A percentile compares a stretch with the other conserved stretches of the same genome.
Evolutionary conservation across 768 basidiomycete genomes (phyloP).

Genomic region (Leccinum pellstonianum): DNA sequence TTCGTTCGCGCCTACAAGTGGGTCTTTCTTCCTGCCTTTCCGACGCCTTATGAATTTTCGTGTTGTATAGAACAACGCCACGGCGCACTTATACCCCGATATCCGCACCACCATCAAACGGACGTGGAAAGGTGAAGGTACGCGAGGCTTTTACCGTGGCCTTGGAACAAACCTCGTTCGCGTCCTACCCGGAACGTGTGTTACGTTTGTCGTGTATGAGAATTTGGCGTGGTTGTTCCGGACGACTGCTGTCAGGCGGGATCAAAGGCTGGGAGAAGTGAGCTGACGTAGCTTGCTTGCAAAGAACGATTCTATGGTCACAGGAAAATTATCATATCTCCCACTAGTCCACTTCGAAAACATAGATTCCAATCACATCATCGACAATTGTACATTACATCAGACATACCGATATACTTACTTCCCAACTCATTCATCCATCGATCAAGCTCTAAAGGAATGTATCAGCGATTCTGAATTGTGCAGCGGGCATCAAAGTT

Average conservation of each 20-base stretch:
- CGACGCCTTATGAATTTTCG: not conserved
- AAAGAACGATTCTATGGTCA: not conserved
- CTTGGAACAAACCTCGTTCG: slow-evolving; percentile 92
- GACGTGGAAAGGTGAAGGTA: slow-evolving; percentile 80
- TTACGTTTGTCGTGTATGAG: slow-evolving; percentile 98
- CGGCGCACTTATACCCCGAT: slow-evolving; percentile 68
- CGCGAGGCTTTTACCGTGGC: slow-evolving; percentile 90
- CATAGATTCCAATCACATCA: not conserved
- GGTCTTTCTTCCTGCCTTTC: slow-evolving; percentile 13
- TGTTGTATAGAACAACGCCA: slow-evolving; percentile 58
- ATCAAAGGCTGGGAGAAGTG: slow-evolving; percentile 19
- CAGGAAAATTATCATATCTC: slow-evolving; percentile 9
- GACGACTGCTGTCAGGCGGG: slow-evolving; percentile 58
- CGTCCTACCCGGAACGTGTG: slow-evolving; percentile 94
- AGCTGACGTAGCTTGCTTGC: not conserved
- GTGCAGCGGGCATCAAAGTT: not conserved
- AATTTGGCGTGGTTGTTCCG: slow-evolving; percentile 82
- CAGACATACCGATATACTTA: not conserved
- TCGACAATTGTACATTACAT: slow-evolving; percentile 10
- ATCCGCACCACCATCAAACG: slow-evolving; percentile 78
- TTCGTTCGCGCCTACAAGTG: slow-evolving; percentile 92
- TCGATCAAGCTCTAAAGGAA: not conserved
- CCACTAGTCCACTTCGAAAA: slow-evolving; percentile 1
- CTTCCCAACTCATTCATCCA: slow-evolving; percentile 9
- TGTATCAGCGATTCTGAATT: slow-evolving; percentile 8